Base-by-base conservation (phyloP, 768 basidiomycete genomes). In the Calocybe indica region DNA sequence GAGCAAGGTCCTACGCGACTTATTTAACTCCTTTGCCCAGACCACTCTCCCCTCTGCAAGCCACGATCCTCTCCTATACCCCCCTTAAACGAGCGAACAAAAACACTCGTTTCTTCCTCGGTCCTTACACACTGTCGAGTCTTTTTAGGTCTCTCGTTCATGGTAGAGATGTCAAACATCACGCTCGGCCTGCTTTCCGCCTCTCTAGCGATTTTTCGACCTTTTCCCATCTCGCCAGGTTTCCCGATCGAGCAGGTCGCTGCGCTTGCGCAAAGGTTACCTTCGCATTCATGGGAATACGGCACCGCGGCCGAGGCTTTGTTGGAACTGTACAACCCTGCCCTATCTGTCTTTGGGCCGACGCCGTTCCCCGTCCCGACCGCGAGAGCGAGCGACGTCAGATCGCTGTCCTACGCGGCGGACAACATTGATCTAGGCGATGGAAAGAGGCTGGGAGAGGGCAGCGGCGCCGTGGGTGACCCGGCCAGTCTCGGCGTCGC, bases 401-500 rank as follows among this genome's bases (percentile, higher is more conserved):
- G 51, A 5, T 13, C 58, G 0, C 51, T 62, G 36, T 40, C 44
- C 1, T 60, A 62, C 39, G 60, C 58, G 2, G 36, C 39, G 2
- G 33, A 50, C 6, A 57, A 58, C 13, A 60, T 62, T 28, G 51
- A 53, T 3, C 35, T 63, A 2, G 58, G 60, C 1, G 49, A 46
- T 3, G 60, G 58, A 1, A 54, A 63, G 14, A 38, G 34, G n/a
- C 60, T 78, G 10, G 56, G 68, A 0, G 58, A 68, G 29, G 71
- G 69, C 2, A 66, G 70, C 39, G 74, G 74, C 4, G 72, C 76
- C 1, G 78, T 74, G 0, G 79, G 75, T 0, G 82, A 84, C 51
- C 82, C 82, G 0, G 75, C 80, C 1, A 73, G 72, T 49, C 53
- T 79, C 5, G 78, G 76, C 11, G 66, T 72, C 2, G 66, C 69